These are phyloP conservation scores for Xanthoconium separans DNA, from an alignment of 1,284 basidiomycete species.

Conservation along the genomic window DNA sequence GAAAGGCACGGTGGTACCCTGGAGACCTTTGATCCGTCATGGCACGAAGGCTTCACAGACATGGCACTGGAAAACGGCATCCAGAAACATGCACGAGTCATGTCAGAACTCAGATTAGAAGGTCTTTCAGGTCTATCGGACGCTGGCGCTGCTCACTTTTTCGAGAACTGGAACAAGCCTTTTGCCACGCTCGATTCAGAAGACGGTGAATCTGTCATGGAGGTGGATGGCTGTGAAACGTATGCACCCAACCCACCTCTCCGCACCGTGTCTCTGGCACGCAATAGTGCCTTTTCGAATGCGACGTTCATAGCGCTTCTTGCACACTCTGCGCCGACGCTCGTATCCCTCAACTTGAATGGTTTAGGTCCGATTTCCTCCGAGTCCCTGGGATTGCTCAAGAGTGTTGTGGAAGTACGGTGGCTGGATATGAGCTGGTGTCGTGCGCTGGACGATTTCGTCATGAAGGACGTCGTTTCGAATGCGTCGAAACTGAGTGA, in stretches of 20 bases:
- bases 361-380: constrained; percentile 47
- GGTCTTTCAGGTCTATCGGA: constrained; percentile 67
- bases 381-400: constrained; percentile 55
- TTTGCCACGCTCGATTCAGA: constrained; percentile 10
- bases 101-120: constrained; percentile 61
- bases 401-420: constrained; percentile 47
- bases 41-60: constrained; percentile 58
- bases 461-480: constrained; percentile 52
- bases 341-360: constrained; percentile 76
- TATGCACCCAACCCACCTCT: constrained; percentile 47
- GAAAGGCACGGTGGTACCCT: constrained; percentile 40
- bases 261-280: constrained; percentile 54
- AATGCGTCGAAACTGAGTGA: constrained; percentile 51
- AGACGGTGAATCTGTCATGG: constrained; percentile 17
- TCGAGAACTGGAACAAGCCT: constrained; percentile 39
- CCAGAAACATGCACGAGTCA: constrained; percentile 45
- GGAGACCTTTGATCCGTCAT: constrained; percentile 62
- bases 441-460: constrained; percentile 80
- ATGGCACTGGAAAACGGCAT: constrained; percentile 63
- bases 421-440: constrained; percentile 88
- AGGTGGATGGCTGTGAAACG: constrained; percentile 11
- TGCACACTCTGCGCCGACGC: constrained; percentile 60
- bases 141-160: constrained; percentile 67
- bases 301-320: constrained; percentile 66
- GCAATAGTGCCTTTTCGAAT: constrained; percentile 59